phyloP scores from a whole-genome alignment of 2,329 filamentous ascomycete genomes.

The Cladosporium austrohemisphaericum region DNA sequence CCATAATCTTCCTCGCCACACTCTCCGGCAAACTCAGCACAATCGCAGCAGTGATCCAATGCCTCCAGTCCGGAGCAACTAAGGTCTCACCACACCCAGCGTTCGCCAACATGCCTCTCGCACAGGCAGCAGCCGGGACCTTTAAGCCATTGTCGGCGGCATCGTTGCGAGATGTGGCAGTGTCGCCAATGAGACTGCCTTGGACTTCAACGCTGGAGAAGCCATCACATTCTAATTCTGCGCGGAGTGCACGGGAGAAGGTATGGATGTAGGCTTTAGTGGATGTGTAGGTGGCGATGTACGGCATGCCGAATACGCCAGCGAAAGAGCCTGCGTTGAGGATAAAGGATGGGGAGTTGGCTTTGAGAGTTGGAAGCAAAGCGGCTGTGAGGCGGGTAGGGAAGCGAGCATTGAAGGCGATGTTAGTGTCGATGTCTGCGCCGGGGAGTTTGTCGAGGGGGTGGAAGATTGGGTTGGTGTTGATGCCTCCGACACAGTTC shows the following conservation, averaged over 20 bases:
- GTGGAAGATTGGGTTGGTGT: slow-evolving; percentile 32
- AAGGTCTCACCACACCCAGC: slow-evolving; percentile 19
- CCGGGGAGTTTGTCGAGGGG: slow-evolving; percentile 36
- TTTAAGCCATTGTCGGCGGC: slow-evolving; percentile 16
- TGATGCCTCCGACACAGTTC: slow-evolving; percentile 54
- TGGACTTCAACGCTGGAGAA: slow-evolving; percentile 35
- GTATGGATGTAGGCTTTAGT: slow-evolving; percentile 46
- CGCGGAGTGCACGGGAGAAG: slow-evolving; percentile 38
- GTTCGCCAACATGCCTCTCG: slow-evolving; percentile 15
- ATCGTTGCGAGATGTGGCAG: slow-evolving; percentile 12
- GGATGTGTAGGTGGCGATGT: slow-evolving; percentile 44
- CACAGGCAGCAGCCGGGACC: slow-evolving; percentile 15
- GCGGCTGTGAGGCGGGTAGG: slow-evolving; percentile 46
- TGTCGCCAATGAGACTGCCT: slow-evolving; percentile 21
- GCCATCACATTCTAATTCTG: slow-evolving; percentile 42
- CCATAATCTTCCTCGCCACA: slow-evolving; percentile 5
- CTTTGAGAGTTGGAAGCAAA: slow-evolving; percentile 44
- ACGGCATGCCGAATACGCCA: slow-evolving; percentile 44
- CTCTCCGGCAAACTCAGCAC: slow-evolving; percentile 4
- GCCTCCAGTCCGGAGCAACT: slow-evolving; percentile 18
- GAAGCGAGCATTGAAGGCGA: slow-evolving; percentile 51
- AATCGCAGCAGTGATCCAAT: slow-evolving; percentile 1
- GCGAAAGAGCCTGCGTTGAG: slow-evolving; percentile 50
- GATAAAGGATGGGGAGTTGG: slow-evolving; percentile 44
- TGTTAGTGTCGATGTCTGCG: slow-evolving; percentile 39